phyloP scores from a whole-genome alignment of 2,329 filamentous ascomycete genomes.

The Nothophaeocryptopus gaeumannii region DNA sequence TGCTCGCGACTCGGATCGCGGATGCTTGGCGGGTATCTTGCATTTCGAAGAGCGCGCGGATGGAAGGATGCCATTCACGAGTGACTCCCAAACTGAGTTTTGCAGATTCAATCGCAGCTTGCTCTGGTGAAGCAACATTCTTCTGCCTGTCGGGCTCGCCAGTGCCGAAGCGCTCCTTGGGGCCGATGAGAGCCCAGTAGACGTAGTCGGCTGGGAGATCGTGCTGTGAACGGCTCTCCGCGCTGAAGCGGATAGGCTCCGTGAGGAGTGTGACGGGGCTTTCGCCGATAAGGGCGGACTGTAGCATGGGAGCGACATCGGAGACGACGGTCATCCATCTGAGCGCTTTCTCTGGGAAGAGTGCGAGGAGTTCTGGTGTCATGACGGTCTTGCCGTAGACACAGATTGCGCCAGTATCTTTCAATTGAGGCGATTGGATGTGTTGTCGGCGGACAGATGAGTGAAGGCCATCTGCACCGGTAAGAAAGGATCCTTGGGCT shows the following conservation, averaged over 20 bases:
- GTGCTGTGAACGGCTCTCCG: constrained; percentile 13
- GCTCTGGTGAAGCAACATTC: constrained; percentile 4
- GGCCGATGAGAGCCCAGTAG: constrained; percentile 26
- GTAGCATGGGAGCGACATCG: constrained; percentile 20
- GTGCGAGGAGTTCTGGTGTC: constrained; percentile 16
- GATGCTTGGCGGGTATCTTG: constrained; percentile 31
- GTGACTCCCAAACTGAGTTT: constrained; percentile 18
- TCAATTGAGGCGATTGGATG: constrained; percentile 18
- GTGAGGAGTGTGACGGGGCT: constrained; percentile 22
- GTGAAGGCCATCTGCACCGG: constrained; percentile 26
- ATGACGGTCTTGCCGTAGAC: constrained; percentile 29
- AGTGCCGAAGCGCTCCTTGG: constrained; percentile 20
- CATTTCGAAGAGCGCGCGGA: constrained; percentile 21
- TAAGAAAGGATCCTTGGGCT: constrained; percentile 17
- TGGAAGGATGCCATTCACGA: constrained; percentile 23
- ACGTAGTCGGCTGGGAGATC: constrained; percentile 22
- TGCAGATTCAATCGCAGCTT: constrained; percentile 13
- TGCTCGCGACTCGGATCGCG: constrained; percentile 35
- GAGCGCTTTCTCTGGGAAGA: constrained; percentile 20
- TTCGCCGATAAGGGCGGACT: constrained; percentile 24
- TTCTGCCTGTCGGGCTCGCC: constrained; percentile 2
- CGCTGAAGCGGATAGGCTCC: constrained; percentile 23
- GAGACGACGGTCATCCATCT: constrained; percentile 22
- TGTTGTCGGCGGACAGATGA: constrained; percentile 24
- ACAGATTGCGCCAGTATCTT: constrained; percentile 22